A percentile compares a stretch with the other conserved stretches of the same genome.
Conservation (phyloP, 2,329 filamentous ascomycete species). For the Penicillium capsulatum region DNA sequence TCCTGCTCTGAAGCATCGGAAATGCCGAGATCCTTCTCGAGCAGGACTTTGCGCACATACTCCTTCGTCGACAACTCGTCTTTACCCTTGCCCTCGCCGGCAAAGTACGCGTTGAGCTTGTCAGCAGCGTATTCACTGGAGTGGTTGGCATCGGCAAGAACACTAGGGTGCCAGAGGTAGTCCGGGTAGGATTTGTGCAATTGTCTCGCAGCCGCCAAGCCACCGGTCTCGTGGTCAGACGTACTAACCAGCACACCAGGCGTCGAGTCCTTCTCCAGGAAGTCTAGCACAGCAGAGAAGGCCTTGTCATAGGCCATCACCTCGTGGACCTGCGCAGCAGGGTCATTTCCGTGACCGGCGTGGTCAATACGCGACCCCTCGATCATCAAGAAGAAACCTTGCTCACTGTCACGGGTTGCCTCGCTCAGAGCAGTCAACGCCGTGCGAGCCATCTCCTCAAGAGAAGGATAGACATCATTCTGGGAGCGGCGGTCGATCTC, state of each 20-base stretch:
- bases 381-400: conserved; percentile 98
- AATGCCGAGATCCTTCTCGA: conserved; percentile 71
- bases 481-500: conserved; percentile 83
- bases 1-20: conserved; percentile 67
- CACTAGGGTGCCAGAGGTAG: conserved; percentile 79
- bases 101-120: conserved; percentile 60
- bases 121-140: conserved; percentile 66
- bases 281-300: conserved; percentile 78
- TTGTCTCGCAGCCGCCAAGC: conserved; percentile 75
- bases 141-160: conserved; percentile 74
- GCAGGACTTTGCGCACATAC: conserved; percentile 66
- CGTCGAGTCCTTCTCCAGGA: conserved; percentile 70
- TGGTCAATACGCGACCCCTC: conserved; percentile 96
- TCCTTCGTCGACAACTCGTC: conserved; percentile 48
- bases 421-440: conserved; percentile 74
- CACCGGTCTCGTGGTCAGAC: conserved; percentile 94
- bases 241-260: conserved; percentile 77
- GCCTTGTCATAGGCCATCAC: conserved; percentile 92
- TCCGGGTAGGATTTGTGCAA: conserved; percentile 44
- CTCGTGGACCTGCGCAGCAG: conserved; percentile 79
- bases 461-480: conserved; percentile 75
- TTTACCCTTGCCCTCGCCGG: conserved; percentile 31
- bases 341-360: conserved; percentile 81
- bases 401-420: conserved; percentile 76
- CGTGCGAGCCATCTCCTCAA: conserved; percentile 85